A percentile compares a stretch with the other conserved stretches of the same genome.
phyloP scores from a whole-genome alignment of 169 alveolate genomes.

The Amoebophrya sp. region DNA sequence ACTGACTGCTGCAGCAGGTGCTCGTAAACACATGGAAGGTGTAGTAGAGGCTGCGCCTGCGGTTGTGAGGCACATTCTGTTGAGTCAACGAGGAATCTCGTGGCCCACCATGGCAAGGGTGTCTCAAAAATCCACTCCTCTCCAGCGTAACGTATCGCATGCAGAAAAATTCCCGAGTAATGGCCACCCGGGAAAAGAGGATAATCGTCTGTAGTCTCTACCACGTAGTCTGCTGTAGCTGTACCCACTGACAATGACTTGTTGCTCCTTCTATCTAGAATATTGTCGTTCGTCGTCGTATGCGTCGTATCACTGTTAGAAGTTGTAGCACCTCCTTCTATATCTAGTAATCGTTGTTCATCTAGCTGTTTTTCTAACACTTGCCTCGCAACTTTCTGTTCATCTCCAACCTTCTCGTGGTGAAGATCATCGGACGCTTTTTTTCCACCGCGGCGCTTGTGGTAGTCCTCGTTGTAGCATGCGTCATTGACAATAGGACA shows the following conservation, averaged over 20 bases:
- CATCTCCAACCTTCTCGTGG: no score
- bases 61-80: no score
- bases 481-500: neutral
- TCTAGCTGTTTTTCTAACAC: no score
- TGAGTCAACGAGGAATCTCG: no score
- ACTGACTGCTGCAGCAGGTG: no score
- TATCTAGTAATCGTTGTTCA: no score
- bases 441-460: neutral
- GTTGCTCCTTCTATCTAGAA: neutral
- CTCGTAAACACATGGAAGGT: no score
- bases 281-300: neutral
- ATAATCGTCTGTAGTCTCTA: neutral
- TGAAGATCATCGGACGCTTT: no score
- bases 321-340: neutral
- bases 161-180: constrained; percentile 17
- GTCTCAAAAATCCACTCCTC: neutral
- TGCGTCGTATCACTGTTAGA: neutral
- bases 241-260: neutral
- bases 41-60: no score
- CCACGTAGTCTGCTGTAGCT: neutral
- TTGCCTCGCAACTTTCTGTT: no score
- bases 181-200: neutral
- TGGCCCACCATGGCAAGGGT: neutral
- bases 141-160: neutral
- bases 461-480: neutral